Evolutionary conservation across 805 yeast genomes (phyloP).

Genomic region (Saccharomycopsis synnaedendra): DNA sequence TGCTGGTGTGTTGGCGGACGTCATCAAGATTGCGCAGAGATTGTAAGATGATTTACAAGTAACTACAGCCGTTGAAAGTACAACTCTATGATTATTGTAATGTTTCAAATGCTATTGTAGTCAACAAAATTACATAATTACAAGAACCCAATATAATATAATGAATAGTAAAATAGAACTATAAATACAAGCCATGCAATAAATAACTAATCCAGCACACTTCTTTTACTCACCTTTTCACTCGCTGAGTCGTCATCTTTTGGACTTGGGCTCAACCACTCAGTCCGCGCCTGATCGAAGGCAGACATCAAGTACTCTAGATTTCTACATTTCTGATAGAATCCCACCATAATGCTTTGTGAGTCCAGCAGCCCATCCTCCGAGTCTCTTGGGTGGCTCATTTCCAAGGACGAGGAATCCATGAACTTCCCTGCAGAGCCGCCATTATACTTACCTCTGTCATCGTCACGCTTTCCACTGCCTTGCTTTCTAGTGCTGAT

Average conservation of each 20-base stretch:
- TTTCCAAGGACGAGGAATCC: neutral
- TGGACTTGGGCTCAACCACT: neutral
- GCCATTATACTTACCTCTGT: neutral
- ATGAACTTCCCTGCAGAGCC: neutral
- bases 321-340: slow-evolving; percentile 50
- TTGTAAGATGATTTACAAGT: slow-evolving; percentile 1
- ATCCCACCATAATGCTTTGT: slow-evolving; percentile 61
- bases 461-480: neutral
- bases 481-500: slow-evolving; percentile 36
- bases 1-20: slow-evolving; percentile 79
- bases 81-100: no score
- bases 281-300: slow-evolving; percentile 44
- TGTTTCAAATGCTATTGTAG: no score
- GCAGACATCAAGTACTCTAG: slow-evolving; percentile 35
- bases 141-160: no score
- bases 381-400: slow-evolving; percentile 7
- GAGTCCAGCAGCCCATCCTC: slow-evolving; percentile 38
- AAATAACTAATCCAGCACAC: no score
- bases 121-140: no score
- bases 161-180: no score
- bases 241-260: no score
- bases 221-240: no score
- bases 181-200: no score
- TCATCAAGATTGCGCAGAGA: slow-evolving; percentile 85
- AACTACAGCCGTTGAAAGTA: no score